Conservation (phyloP, 805 yeast genomes). For the Pichia deserticola region DNA sequence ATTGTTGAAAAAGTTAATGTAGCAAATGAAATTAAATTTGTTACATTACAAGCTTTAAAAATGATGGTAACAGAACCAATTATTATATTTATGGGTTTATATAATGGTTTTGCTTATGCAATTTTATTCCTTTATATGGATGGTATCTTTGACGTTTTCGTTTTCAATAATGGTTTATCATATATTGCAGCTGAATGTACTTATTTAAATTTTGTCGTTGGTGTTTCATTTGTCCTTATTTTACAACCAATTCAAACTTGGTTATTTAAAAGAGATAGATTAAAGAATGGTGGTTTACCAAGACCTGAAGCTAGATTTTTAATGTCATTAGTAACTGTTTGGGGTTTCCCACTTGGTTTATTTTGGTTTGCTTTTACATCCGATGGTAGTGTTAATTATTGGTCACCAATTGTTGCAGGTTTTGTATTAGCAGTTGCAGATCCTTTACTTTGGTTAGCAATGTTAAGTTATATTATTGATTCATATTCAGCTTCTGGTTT, state of each 20-base stretch:
- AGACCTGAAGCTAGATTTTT: slow-evolving; percentile 31
- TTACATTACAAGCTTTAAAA: slow-evolving; percentile 26
- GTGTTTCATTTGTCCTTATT: slow-evolving; percentile 24
- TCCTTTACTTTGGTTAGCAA: slow-evolving; percentile 30
- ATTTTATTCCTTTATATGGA: slow-evolving; percentile 29
- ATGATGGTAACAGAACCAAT: slow-evolving; percentile 32
- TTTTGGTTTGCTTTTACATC: slow-evolving; percentile 31
- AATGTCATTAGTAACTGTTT: slow-evolving; percentile 27
- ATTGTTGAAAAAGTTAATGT: slow-evolving; percentile 20
- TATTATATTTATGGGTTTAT: slow-evolving; percentile 27
- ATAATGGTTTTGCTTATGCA: slow-evolving; percentile 32
- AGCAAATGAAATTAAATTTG: slow-evolving; percentile 24
- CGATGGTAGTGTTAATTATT: slow-evolving; percentile 25
- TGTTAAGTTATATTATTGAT: slow-evolving; percentile 30
- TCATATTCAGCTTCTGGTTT: slow-evolving; percentile 28
- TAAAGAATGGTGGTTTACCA: slow-evolving; percentile 27
- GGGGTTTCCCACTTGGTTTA: slow-evolving; percentile 32
- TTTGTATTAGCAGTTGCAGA: slow-evolving; percentile 26
- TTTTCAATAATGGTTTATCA: slow-evolving; percentile 26
- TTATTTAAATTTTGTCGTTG: slow-evolving; percentile 30
- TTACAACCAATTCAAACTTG: slow-evolving; percentile 28
- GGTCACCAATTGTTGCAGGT: slow-evolving; percentile 32
- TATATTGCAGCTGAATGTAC: slow-evolving; percentile 28
- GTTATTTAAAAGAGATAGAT: slow-evolving; percentile 24
- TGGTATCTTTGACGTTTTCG: slow-evolving; percentile 31